Evolutionary conservation across 2,329 filamentous ascomycete species (phyloP), one percentile per base, ranked within the genome.

Genomic region (Emergomyces orientalis): DNA sequence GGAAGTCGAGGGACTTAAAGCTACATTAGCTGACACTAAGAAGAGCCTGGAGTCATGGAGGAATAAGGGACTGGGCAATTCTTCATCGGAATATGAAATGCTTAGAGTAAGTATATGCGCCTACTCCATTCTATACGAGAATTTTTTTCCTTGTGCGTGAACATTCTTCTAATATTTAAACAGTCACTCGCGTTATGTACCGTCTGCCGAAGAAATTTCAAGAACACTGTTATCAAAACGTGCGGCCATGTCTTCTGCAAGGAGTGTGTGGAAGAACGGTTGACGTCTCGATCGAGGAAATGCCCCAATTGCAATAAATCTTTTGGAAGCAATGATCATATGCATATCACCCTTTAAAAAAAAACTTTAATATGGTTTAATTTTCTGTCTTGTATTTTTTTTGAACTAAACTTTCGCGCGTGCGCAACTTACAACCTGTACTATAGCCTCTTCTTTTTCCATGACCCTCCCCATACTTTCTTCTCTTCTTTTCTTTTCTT

Each of bases 191-290:
- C 90, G 39, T 85, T 96, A 60, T 99, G 94, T 79, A 90, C 91
- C 13, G 90, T 97, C 59, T 99, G 95, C 79, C 90, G 91, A 69
- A 88, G 86, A 71, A 90, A 93, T 68, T 92, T 97, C 79, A 97
- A 97, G 77, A 91, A 97, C 72, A 96, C 92, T 0, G 88, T 88
- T 11, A 84, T 99, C 74, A 95, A 94, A 78, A 91, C 90, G 0
- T 99, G 94, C 74, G 94, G 94, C 1, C 94, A 99, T 75, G 85
- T 96, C 58, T 96, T 97, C 76, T 99, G 94, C 82, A 87, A 88
- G 71, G 83, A 86, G 57, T 99, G 94, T 73, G 89, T 97, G 30
- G 90, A 96, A 67, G 89, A 95, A 71, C 87, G 94, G 63, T 86
- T 97, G 65, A 86, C 86, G 55, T 96, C 94, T 71, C 89, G 94